Conservation (phyloP, 495 filamentous ascomycete genomes). For the Copromyces sp. region DNA sequence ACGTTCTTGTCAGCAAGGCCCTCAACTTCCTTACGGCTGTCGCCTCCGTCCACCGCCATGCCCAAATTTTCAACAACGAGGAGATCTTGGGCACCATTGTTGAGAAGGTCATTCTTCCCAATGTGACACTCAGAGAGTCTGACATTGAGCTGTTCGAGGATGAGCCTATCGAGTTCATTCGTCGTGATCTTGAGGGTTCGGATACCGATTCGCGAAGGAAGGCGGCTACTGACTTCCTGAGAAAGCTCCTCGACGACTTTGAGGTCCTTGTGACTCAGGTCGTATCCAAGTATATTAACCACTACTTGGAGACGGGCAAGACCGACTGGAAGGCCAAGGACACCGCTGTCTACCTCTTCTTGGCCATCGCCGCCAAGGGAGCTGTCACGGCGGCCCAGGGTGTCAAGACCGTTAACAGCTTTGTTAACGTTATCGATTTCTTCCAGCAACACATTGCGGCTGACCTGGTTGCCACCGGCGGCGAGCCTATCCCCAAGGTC, state of each 20-base stretch:
- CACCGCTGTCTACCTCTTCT: slow-evolving; percentile 89
- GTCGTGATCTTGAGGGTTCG: slow-evolving; percentile 89
- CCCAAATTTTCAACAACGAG: slow-evolving; percentile 73
- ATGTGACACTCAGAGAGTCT: slow-evolving; percentile 78
- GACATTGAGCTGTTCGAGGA: slow-evolving; percentile 96
- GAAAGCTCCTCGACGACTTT: slow-evolving; percentile 78
- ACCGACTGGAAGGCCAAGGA: slow-evolving; percentile 94
- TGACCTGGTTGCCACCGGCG: slow-evolving; percentile 58
- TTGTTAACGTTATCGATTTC: slow-evolving; percentile 82
- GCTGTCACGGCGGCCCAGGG: slow-evolving; percentile 73
- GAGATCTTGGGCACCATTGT: slow-evolving; percentile 69
- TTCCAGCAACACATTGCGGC: slow-evolving; percentile 81
- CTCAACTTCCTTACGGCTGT: slow-evolving; percentile 90
- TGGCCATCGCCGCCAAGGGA: slow-evolving; percentile 87
- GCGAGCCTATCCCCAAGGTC: slow-evolving; percentile 83
- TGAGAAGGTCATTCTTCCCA: slow-evolving; percentile 90
- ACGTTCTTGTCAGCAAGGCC: slow-evolving; percentile 88
- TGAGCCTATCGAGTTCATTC: slow-evolving; percentile 97
- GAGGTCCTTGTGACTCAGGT: slow-evolving; percentile 72
- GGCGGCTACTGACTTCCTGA: slow-evolving; percentile 87
- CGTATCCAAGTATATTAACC: slow-evolving; percentile 70
- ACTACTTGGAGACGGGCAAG: slow-evolving; percentile 59
- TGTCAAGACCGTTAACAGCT: slow-evolving; percentile 75
- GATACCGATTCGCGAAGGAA: slow-evolving; percentile 87
- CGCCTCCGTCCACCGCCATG: slow-evolving; percentile 63